Evolutionary conservation across 2,329 filamentous ascomycete genomes (phyloP), one percentile per base, ranked within the genome.

Genomic region (Saccharata proteae): DNA sequence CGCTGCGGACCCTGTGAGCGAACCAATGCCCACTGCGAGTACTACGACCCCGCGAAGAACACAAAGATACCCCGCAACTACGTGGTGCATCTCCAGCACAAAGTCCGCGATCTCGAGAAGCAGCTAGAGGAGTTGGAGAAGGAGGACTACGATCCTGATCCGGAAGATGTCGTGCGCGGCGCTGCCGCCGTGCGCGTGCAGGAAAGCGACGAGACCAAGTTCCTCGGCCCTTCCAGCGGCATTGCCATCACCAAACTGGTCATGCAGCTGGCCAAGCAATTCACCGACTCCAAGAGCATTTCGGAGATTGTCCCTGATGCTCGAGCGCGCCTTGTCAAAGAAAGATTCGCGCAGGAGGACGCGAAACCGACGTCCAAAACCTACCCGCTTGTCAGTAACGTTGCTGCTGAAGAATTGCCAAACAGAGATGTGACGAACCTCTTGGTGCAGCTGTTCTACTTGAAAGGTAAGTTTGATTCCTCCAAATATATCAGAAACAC

Each of bases 231-330:
- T 3, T 93, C 86, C 29, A 96, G 88, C 53, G 90, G 88, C 37
- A 93, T 94, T 46, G 83, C 85, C 49, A 93, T 96, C 64, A 93
- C 86, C 9, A 76, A 88, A 17, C 68, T 96, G 43, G 77, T 98
- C 8, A 94, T 98, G 80, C 86, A 94, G 53, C 76, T 93, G 56
- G 88, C 88, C 32, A 96, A 93, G 59, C 79, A 85, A 40, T 93
- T 88, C 48, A 92, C 85, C 16, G 80, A 90, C 47, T 80, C 84
- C 4, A 82, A 85, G 54, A 84, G 79, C 42, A 94, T 96, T 51
- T 85, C 84, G 36, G 85, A 94, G 43, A 76, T 96, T 29, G 82
- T 94, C 18, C 83, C 86, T 3, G 80, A 86, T 70, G 51, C 74
- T 59, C 54, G 74, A 54, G 49, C 75, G 59, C 59, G 73, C 64